Base-by-base conservation (phyloP, 352 stramenopile species). In the Pythium rhizo-oryzae region DNA sequence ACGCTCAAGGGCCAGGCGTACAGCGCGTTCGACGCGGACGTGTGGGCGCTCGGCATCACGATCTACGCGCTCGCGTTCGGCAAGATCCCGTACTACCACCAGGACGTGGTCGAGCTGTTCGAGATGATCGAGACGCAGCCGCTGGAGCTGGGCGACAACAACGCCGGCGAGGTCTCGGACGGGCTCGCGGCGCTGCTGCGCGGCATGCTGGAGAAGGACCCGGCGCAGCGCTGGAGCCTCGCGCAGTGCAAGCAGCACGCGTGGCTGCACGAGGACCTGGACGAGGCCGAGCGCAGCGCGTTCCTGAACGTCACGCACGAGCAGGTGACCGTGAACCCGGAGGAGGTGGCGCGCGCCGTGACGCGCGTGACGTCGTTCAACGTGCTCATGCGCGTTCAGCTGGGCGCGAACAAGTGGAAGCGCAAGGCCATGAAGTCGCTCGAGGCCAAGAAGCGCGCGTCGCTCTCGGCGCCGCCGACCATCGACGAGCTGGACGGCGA, bases 41-140 rank as follows among this genome's bases (percentile, higher is more conserved):
- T 97, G 18, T 97, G 91, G 91, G 88, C 91, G 16, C 75, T 96
- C 2, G 91, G 89, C 39, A 81, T 96, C 63, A 96, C 87, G 33
- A 60, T 97, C 30, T 88, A 97, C 65, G 88, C 87, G 23, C 69
- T 96, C 47, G 77, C 80, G 4, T 91, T 96, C 66, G 89, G 89
- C 35, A 78, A 65, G 46, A 90, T 97, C 49, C 91, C 91, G 46
- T 97, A 94, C 71, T 93, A 90, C 72, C 71, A 92, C 50, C 71
- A 80, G 39, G 85, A 95, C 61, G 84, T 93, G n/a, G 75, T 91
- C 51, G 76, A 81, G 61, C 82, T 95, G 11, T 95, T 95, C 73
- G 85, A 95, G 55, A 87, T 87, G 72, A 94, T 95, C 59, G 84
- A 95, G 65, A 81, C 76, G 46, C 51, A 81, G 39, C 75, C 80